Percentiles rank a stretch among this genome's conserved stretches.
These are phyloP conservation scores for Psidium friedrichsthalianum DNA, from an alignment of 345 rosid species.

Conservation along the genomic window DNA sequence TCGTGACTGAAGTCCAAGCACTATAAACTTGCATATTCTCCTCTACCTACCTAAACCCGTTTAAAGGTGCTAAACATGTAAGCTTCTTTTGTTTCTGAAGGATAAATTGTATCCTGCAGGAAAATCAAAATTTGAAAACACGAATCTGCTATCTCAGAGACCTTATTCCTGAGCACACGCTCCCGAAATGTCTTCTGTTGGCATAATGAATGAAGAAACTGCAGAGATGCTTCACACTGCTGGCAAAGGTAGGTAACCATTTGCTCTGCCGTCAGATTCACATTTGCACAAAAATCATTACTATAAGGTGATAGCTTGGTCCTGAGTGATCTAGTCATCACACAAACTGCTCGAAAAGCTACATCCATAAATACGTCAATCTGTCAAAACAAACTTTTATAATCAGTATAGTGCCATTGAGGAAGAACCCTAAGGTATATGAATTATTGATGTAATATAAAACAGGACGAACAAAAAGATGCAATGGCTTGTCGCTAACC, in stretches of 20 bases:
- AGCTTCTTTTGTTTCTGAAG: background rate
- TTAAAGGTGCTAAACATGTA: background rate
- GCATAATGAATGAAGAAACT: slow-evolving; percentile 79
- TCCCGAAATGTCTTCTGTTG: slow-evolving; percentile 77
- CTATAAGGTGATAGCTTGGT: slow-evolving; percentile 33
- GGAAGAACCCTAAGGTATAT: background rate
- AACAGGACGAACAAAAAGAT: background rate
- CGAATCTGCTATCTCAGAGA: slow-evolving; percentile 11
- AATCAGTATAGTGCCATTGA: slow-evolving; percentile 5
- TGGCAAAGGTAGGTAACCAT: slow-evolving; percentile 52
- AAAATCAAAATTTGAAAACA: background rate
- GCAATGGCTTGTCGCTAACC: background rate
- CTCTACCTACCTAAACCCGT: background rate
- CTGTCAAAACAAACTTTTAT: slow-evolving; percentile 29
- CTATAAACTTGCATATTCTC: background rate
- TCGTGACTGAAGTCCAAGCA: background rate
- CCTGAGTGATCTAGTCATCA: slow-evolving; percentile 47
- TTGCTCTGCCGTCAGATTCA: slow-evolving; percentile 22
- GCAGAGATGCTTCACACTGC: slow-evolving; percentile 93
- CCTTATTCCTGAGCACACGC: slow-evolving; percentile 76
- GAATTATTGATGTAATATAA: background rate
- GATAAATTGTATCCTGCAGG: background rate
- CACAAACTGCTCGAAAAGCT: slow-evolving; percentile 70
- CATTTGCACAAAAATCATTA: slow-evolving; percentile 12
- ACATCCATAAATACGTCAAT: slow-evolving; percentile 75